Evolutionary conservation across 768 basidiomycete species (phyloP), one percentile per base, ranked within the genome.

Genomic region (Kondoa malvinella): DNA sequence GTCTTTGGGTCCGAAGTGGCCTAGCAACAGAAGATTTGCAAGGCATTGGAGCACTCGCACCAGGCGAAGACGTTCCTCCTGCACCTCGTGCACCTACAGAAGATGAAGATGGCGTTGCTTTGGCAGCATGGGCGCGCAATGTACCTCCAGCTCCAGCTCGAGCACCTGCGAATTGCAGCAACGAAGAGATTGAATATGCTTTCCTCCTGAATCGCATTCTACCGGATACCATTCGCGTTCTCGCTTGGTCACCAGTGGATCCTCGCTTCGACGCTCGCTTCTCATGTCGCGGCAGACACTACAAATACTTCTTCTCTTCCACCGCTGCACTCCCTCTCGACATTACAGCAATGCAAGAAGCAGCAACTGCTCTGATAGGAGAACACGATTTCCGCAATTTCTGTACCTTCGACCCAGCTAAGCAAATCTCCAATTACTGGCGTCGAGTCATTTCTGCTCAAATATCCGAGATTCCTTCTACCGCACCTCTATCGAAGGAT

Each of bases 311-410:
- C 77, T 97, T 99, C 80, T 82, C 84, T 34, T 61, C 68, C 17
- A 8, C 34, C 16, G 0, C 62, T 58, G 59, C 21, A 2, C 16
- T 34, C 4, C 32, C 3, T 32, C 84, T 96, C 66, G 83, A 92
- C 77, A 75, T 92, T 31, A 74, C 78, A 1, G 81, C 80, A 59
- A 96, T 97, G 92, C 82, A 81, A 69, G 80, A 82, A 34, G 92
- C 84, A 0, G 89, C 89, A 0, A 70, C 78, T 1, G 79, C 82
- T 3, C 80, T 99, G 61, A 77, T 90, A 31, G 94, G 94, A 34
- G 84, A 87, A 70, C 92, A 96, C 79, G 94, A 96, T 78, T 97
- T 95, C 74, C 84, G 92, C 17, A 97, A 97, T 74, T 81, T 96
- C 34, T 95, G 89, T 81, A 96, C 92, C 76, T 78, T 97, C 26